phyloP scores from a whole-genome alignment of 305 asterid species.

The Fraxinus xanthoxyloides region DNA sequence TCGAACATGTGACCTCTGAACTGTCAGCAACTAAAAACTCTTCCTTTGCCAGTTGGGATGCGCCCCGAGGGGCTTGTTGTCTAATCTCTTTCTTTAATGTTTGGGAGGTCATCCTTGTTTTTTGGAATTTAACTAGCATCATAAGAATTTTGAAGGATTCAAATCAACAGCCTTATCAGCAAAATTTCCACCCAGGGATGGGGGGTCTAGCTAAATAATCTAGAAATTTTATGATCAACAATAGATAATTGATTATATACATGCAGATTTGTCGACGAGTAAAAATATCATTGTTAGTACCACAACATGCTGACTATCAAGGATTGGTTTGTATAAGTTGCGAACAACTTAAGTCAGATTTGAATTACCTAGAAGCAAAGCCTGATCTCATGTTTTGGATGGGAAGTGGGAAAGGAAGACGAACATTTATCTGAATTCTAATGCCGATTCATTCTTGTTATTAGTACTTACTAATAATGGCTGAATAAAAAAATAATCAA shows the following conservation, averaged over 20 bases:
- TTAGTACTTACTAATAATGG: neutral
- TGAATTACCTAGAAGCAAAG: neutral
- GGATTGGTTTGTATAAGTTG: neutral
- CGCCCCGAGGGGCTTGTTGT: too few relatives aligned
- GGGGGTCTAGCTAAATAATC: neutral
- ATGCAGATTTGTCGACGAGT: neutral
- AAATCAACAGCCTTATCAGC: neutral
- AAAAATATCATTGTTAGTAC: neutral
- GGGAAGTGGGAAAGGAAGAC: neutral
- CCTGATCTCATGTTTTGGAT: neutral
- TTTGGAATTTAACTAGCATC: too few relatives aligned
- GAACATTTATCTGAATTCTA: neutral
- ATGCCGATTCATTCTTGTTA: neutral
- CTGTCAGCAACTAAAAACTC: too few relatives aligned
- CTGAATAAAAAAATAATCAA: neutral
- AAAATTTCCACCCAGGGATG: neutral
- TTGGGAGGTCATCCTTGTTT: neutral
- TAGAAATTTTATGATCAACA: neutral
- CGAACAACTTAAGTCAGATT: neutral
- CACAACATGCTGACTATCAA: neutral
- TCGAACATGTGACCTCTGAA: too few relatives aligned
- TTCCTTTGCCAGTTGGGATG: too few relatives aligned
- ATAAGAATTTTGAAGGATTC: too few relatives aligned
- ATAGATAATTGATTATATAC: neutral
- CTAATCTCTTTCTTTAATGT: neutral